A percentile compares a stretch with the other conserved stretches of the same genome.
phyloP scores from a whole-genome alignment of 768 basidiomycete species.

The Neoboletus subvelutipes region DNA sequence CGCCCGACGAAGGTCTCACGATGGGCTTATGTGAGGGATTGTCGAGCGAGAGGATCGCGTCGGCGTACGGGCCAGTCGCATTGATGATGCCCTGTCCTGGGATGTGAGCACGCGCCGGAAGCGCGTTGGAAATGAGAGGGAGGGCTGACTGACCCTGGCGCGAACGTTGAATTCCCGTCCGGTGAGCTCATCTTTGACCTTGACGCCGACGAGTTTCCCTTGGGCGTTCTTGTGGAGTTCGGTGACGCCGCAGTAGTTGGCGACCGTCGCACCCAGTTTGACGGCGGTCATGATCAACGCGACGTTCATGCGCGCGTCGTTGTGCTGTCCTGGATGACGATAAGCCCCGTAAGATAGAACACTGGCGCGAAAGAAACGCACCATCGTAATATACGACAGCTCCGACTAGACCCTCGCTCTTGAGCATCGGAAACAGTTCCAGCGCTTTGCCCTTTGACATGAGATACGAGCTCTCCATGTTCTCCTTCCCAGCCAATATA shows the following conservation, averaged over 20 bases:
- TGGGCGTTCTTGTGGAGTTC: constrained; percentile 64
- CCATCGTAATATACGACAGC: constrained; percentile 98
- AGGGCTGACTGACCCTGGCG: constrained; percentile 55
- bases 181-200: constrained; percentile 77
- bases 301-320: constrained; percentile 98
- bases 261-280: constrained; percentile 81
- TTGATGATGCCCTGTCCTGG: constrained; percentile 79
- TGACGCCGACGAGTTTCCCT: constrained; percentile 69
- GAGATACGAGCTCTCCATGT: constrained; percentile 93
- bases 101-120: not conserved
- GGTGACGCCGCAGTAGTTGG: constrained; percentile 89
- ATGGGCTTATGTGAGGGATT: constrained; percentile 76
- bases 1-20: constrained; percentile 88
- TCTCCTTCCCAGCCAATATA: constrained; percentile 89
- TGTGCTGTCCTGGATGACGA: constrained; percentile 77
- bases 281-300: constrained; percentile 94
- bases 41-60: constrained; percentile 81
- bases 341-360: not conserved
- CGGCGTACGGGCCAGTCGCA: constrained; percentile 93
- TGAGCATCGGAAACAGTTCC: constrained; percentile 96
- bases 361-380: constrained; percentile 30
- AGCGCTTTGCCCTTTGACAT: constrained; percentile 94
- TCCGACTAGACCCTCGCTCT: constrained; percentile 86
- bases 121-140: not conserved
- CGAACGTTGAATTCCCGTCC: constrained; percentile 80